Evolutionary conservation across 2,329 filamentous ascomycete genomes (phyloP).

Genomic region (Aciculosporium take): DNA sequence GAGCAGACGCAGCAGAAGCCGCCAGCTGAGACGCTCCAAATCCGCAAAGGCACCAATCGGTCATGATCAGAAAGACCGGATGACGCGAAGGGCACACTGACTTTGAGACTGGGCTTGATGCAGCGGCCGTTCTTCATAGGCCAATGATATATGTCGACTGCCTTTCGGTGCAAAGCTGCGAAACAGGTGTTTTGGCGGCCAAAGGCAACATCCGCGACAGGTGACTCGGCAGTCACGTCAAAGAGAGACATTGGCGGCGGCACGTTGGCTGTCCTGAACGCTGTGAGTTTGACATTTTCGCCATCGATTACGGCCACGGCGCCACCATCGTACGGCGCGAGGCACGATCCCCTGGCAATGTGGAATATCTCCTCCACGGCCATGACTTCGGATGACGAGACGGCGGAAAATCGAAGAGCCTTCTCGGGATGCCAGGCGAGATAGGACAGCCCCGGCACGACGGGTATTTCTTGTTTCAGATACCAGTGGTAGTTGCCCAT

Average conservation of each 20-base stretch:
- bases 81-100: conserved; percentile 24
- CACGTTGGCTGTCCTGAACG: conserved; percentile 68
- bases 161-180: conserved; percentile 54
- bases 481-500: conserved; percentile 98
- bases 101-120: conserved; percentile 26
- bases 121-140: conserved; percentile 43
- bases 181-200: conserved; percentile 49
- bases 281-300: conserved; percentile 63
- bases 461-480: conserved; percentile 72
- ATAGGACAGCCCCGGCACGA: conserved; percentile 19
- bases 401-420: conserved; percentile 50
- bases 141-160: conserved; percentile 58
- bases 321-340: conserved; percentile 62
- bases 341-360: conserved; percentile 52
- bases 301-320: conserved; percentile 78
- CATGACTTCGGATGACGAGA: conserved; percentile 35
- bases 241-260: conserved; percentile 87
- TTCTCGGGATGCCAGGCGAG: conserved; percentile 80
- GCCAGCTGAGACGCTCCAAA: conserved; percentile 16
- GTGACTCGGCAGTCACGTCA: conserved; percentile 48
- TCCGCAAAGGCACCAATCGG: conserved; percentile 17
- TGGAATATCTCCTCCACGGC: conserved; percentile 55
- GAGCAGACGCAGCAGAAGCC: conserved; percentile 20
- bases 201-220: conserved; percentile 62
- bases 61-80: conserved; percentile 8